Evolutionary conservation across 495 filamentous ascomycete species (phyloP).

Genomic region (Parathielavia appendiculata): DNA sequence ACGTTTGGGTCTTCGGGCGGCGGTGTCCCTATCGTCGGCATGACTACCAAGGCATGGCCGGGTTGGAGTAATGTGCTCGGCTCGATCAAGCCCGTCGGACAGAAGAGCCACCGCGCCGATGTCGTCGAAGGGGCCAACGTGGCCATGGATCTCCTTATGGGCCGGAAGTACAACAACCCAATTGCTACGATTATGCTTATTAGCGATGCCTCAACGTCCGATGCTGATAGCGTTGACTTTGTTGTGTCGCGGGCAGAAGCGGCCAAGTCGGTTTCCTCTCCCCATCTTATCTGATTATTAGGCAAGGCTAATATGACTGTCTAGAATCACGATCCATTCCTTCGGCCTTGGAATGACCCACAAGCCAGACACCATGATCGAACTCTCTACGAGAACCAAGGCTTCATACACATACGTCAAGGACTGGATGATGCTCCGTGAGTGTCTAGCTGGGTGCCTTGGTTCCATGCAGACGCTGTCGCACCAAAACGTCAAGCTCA

Average conservation of each 20-base stretch:
- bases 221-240: slow-evolving; percentile 94
- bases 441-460: slow-evolving; percentile 92
- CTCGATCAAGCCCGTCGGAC: slow-evolving; percentile 87
- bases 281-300: background rate
- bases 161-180: slow-evolving; percentile 92
- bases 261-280: slow-evolving; percentile 65
- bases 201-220: slow-evolving; percentile 97
- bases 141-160: slow-evolving; percentile 98
- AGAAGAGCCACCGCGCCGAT: slow-evolving; percentile 94
- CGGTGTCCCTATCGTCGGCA: slow-evolving; percentile 91
- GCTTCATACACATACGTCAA: slow-evolving; percentile 97
- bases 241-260: slow-evolving; percentile 97
- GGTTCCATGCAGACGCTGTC: slow-evolving; percentile 92
- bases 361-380: slow-evolving; percentile 98
- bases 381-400: slow-evolving; percentile 91
- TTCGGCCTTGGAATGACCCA: slow-evolving; percentile 95
- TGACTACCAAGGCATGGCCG: slow-evolving; percentile 90
- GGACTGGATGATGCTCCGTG: slow-evolving; percentile 99
- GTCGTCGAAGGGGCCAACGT: slow-evolving; percentile 98
- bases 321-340: slow-evolving; percentile 88
- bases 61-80: slow-evolving; percentile 86
- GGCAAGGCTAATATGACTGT: slow-evolving; percentile 16
- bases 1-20: slow-evolving; percentile 95
- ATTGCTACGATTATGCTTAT: slow-evolving; percentile 95
- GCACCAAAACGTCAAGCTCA: slow-evolving; percentile 98